Conservation (phyloP, 2,329 filamentous ascomycete species). For the Thermothelomyces thermophilus region DNA sequence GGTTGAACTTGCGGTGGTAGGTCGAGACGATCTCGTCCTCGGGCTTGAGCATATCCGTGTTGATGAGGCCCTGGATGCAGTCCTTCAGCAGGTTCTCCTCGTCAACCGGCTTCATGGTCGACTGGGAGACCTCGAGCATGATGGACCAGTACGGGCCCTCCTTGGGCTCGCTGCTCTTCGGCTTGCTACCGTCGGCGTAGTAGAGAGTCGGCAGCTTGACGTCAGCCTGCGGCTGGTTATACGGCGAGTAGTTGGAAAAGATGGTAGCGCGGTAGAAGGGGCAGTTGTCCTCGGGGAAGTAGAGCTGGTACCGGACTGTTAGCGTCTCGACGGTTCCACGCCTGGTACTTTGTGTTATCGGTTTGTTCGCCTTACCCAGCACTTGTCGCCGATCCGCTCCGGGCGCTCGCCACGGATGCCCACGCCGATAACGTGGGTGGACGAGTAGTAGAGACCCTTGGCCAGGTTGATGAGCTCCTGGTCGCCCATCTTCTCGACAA, state of each 20-base stretch:
- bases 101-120: constrained; percentile 89
- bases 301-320: constrained; percentile 50
- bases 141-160: constrained; percentile 98
- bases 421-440: constrained; percentile 94
- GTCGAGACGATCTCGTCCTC: constrained; percentile 94
- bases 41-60: constrained; percentile 92
- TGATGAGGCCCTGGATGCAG: constrained; percentile 92
- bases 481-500: constrained; percentile 83
- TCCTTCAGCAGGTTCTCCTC: constrained; percentile 77
- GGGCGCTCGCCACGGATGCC: constrained; percentile 87
- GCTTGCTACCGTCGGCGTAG: constrained; percentile 78
- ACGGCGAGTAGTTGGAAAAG: constrained; percentile 99
- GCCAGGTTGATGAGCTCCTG: constrained; percentile 73
- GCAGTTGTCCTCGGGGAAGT: constrained; percentile 98
- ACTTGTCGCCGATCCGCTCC: constrained; percentile 97
- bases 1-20: constrained; percentile 96
- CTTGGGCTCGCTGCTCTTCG: constrained; percentile 64
- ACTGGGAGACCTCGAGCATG: constrained; percentile 98
- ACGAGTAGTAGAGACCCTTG: constrained; percentile 94
- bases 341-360: no score
- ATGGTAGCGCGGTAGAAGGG: constrained; percentile 99
- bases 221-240: constrained; percentile 85
- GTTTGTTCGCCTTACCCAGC: constrained; percentile 62
- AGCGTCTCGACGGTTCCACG: constrained; percentile 12
- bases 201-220: constrained; percentile 82